Evolutionary conservation across 768 basidiomycete genomes (phyloP).

Genomic region (Rhodotorula toruloides): DNA sequence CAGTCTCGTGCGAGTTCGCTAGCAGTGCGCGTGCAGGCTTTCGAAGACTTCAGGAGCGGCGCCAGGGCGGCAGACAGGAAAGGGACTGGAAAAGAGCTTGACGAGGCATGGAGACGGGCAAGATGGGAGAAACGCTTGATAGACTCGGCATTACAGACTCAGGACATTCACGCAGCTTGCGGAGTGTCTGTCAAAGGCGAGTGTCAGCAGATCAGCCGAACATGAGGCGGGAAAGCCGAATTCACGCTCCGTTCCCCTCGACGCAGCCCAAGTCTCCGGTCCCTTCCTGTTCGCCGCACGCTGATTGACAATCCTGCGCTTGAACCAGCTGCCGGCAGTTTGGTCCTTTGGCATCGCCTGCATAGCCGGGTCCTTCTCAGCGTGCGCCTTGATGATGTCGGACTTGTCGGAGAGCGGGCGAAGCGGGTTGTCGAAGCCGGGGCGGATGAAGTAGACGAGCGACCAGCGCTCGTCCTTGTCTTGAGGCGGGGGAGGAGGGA

Average conservation of each 20-base stretch:
- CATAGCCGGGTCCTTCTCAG: slow-evolving; percentile 20
- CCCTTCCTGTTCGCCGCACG: slow-evolving; percentile 33
- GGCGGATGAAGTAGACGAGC: slow-evolving; percentile 34
- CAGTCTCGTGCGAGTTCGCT: too few species aligned
- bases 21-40: too few species aligned
- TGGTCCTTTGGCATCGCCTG: slow-evolving; percentile 1
- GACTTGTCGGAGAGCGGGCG: slow-evolving; percentile 11
- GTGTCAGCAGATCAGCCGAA: too few species aligned
- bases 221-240: too few species aligned
- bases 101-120: too few species aligned
- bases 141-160: too few species aligned
- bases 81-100: too few species aligned
- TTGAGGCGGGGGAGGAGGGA: slow-evolving; percentile 30
- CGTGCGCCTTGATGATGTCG: slow-evolving; percentile 8
- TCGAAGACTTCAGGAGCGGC: too few species aligned
- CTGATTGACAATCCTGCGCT: slow-evolving; percentile 10
- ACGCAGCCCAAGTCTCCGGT: slow-evolving; percentile 25
- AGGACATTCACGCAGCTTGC: too few species aligned
- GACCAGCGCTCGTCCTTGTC: slow-evolving; percentile 20
- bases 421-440: slow-evolving; percentile 23
- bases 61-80: too few species aligned
- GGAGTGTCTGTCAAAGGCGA: too few species aligned
- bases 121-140: too few species aligned
- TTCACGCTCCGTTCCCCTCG: slow-evolving; percentile 34
- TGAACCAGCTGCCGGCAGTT: slow-evolving; percentile 31